Percentiles rank a stretch among this genome's conserved stretches.
phyloP scores from a whole-genome alignment of 2,329 filamentous ascomycete genomes.

The Fusarium acutatum region DNA sequence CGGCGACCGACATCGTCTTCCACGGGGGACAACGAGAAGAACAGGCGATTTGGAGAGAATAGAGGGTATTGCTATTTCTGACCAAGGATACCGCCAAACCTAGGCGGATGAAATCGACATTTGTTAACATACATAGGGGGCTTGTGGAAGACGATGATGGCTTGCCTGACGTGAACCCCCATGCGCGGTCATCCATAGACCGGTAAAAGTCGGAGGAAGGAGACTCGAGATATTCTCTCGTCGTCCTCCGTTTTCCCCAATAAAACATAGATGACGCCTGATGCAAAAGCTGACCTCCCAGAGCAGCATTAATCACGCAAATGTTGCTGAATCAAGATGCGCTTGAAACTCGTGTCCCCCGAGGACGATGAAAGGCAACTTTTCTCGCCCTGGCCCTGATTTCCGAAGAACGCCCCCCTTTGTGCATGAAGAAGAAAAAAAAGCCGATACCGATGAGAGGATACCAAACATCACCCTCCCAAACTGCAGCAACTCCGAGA shows the following conservation, averaged over 20 bases:
- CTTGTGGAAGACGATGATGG: slow-evolving; percentile 75
- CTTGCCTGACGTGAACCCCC: slow-evolving; percentile 62
- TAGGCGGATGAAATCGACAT: slow-evolving; percentile 45
- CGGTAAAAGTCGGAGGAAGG: slow-evolving; percentile 30
- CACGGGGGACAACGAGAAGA: slow-evolving; percentile 51
- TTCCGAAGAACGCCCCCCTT: slow-evolving; percentile 43
- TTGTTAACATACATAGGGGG: slow-evolving; percentile 73
- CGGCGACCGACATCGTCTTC: slow-evolving; percentile 71
- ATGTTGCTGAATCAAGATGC: slow-evolving; percentile 46
- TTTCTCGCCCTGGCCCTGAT: slow-evolving; percentile 31
- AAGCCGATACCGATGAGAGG: slow-evolving; percentile 34
- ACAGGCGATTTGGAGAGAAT: slow-evolving; percentile 48
- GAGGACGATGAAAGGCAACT: slow-evolving; percentile 37
- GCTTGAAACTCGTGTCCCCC: slow-evolving; percentile 43
- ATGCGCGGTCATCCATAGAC: slow-evolving; percentile 33
- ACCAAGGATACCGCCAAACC: slow-evolving; percentile 48
- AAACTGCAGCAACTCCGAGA: slow-evolving; percentile 25
- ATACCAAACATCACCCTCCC: slow-evolving; percentile 35
- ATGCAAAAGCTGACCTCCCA: slow-evolving; percentile 43
- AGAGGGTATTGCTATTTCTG: slow-evolving; percentile 54
- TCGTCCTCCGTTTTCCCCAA: slow-evolving; percentile 37
- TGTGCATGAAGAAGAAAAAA: slow-evolving; percentile 33
- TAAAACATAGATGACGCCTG: slow-evolving; percentile 44
- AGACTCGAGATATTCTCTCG: slow-evolving; percentile 34
- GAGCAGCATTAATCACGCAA: slow-evolving; percentile 42